A percentile compares a stretch with the other conserved stretches of the same genome.
Evolutionary conservation across 805 yeast species (phyloP).

Genomic region (Pichia sporocuriosa): DNA sequence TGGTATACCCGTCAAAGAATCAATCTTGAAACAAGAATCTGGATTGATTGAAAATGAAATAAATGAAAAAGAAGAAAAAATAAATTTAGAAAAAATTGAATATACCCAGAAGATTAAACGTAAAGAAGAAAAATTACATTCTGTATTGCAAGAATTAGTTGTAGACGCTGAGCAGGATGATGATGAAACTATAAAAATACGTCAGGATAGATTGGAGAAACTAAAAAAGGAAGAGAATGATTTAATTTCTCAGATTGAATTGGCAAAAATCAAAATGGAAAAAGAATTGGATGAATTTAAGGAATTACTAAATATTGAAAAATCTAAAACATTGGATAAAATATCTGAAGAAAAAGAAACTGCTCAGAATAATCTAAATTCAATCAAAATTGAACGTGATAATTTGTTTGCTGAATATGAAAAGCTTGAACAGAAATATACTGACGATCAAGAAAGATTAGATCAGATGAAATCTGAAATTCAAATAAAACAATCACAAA

Average conservation of each 20-base stretch:
- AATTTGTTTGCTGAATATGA: neutral
- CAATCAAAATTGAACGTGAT: neutral
- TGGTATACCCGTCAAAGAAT: conserved; percentile 4
- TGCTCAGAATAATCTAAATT: neutral
- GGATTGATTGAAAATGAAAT: neutral
- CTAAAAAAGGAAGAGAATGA: conserved; percentile 18
- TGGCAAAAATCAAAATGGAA: conserved; percentile 8
- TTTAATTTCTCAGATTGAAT: conserved; percentile 21
- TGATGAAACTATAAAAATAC: conserved; percentile 23
- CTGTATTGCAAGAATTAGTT: conserved; percentile 18
- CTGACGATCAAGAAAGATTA: neutral
- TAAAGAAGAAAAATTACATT: conserved; percentile 18
- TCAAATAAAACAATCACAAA: conserved; percentile 2
- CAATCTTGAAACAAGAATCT: neutral
- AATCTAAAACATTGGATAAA: no score
- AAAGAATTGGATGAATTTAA: conserved; percentile 8
- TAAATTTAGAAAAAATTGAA: conserved; percentile 31
- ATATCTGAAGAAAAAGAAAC: conserved; percentile 4
- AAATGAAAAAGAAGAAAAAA: conserved; percentile 13
- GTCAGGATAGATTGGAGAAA: conserved; percentile 16
- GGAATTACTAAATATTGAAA: conserved; percentile 2
- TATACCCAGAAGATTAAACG: conserved; percentile 14
- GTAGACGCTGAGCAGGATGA: conserved; percentile 29
- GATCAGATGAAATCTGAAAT: neutral
- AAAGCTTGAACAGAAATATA: neutral